Base-by-base conservation (phyloP, 179 eudicot species). In the Pouteria campechiana region DNA sequence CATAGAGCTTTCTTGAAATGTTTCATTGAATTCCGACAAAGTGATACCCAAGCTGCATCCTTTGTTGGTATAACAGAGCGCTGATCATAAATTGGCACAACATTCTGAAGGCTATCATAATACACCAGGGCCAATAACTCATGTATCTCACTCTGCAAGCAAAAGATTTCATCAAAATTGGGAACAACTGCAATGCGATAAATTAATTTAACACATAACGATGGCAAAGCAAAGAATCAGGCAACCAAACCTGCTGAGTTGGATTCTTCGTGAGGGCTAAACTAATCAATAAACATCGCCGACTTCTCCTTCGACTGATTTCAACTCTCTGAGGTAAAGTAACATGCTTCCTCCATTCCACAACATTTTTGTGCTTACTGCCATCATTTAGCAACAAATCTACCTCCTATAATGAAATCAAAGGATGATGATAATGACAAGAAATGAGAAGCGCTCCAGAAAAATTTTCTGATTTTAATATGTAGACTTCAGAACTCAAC, bases 371-470 rank as follows among this genome's bases (percentile, higher is more conserved):
- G 58, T 92, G 94, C 73, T 92, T 92, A 76, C 99, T 92, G 40
- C 99, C 99, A 73, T 92, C 99, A 75, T 92, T 92, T 38, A 87
- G 70, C 61, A 92, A 61, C 68, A 92, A 75, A 64, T 92, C 99
- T 33, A 92, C 99, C 71, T 92, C 99, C 99, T 92, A 78, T 48
- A 52, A 50, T 22, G 48, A 50, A 27, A 11, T 50, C 36, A 42
- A 15, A 15, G 20, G 2, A 35, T 19, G 34, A 37, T 20, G 10
- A 16, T 11, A 21, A 42, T 6, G 16, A 4, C 8, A 16, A 13
- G 30, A 12, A 57, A 41, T 17, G 10, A 19, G 36, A 42, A 22
- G 38, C 5, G n/a, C 4, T 4, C 13, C 0, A 32, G 28, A 4
- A 28, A 4, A n/a, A 8, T 17, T 18, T 6, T 37, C 19, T 37